These are phyloP conservation scores for Plasmodium coatneyi DNA, from an alignment of 169 alveolate genomes.

Conservation along the genomic window DNA sequence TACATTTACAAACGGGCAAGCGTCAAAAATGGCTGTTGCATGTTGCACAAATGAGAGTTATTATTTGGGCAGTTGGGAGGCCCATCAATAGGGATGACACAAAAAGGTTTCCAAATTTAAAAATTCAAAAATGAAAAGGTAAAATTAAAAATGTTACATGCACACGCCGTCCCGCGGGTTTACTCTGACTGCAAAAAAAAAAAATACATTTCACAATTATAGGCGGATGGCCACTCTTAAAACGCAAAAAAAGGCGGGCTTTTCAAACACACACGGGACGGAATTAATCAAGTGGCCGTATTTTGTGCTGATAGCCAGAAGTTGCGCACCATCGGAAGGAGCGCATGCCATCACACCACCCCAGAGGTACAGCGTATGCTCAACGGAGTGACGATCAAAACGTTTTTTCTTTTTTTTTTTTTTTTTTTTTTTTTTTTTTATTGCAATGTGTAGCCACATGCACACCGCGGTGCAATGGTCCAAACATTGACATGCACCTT, in stretches of 20 bases:
- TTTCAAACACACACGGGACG: background rate
- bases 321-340: background rate
- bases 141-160: background rate
- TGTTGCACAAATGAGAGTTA: background rate
- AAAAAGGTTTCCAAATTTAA: background rate
- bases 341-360: background rate
- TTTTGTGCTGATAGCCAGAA: background rate
- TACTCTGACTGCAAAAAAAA: background rate
- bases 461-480: background rate
- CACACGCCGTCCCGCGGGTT: background rate
- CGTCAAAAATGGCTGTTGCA: background rate
- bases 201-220: background rate
- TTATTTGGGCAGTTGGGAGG: background rate
- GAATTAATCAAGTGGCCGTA: background rate
- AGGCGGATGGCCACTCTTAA: background rate
- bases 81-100: background rate
- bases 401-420: background rate
- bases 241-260: background rate
- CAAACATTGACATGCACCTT: background rate
- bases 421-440: too few relatives aligned
- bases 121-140: background rate
- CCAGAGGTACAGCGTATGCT: background rate
- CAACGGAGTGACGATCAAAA: background rate
- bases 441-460: background rate
- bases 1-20: background rate